These are phyloP conservation scores for Stylonectria norvegica DNA, from an alignment of 2,329 filamentous ascomycete species.

Conservation along the genomic window DNA sequence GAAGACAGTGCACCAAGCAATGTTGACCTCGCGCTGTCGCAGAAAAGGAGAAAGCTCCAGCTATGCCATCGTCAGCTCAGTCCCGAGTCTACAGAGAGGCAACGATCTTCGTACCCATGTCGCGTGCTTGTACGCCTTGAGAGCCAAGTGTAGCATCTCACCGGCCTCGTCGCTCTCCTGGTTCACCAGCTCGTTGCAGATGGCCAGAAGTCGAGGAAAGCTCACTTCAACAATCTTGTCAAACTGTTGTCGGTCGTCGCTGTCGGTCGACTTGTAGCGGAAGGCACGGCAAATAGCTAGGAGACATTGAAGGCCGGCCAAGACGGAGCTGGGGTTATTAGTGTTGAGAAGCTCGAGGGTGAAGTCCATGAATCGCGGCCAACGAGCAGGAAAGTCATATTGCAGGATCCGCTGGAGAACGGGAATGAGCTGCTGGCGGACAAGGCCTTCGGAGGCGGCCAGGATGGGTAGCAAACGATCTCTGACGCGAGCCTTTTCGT, in stretches of 20 bases:
- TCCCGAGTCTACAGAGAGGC: background rate
- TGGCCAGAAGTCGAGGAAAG: slow-evolving; percentile 81
- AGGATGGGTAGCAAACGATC: slow-evolving; percentile 86
- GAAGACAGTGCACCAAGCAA: slow-evolving; percentile 96
- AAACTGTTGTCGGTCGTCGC: slow-evolving; percentile 75
- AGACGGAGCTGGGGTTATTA: slow-evolving; percentile 81
- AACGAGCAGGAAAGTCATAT: slow-evolving; percentile 89
- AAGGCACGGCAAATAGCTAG: slow-evolving; percentile 94
- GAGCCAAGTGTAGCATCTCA: slow-evolving; percentile 90
- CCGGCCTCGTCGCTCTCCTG: slow-evolving; percentile 92
- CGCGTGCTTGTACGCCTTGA: slow-evolving; percentile 98
- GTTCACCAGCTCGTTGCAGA: slow-evolving; percentile 84
- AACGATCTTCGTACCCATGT: slow-evolving; percentile 65
- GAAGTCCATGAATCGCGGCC: slow-evolving; percentile 92
- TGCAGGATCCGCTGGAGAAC: slow-evolving; percentile 94
- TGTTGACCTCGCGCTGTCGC: slow-evolving; percentile 76
- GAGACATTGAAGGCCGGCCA: slow-evolving; percentile 90
- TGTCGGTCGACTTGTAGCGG: slow-evolving; percentile 80
- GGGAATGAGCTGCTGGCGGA: slow-evolving; percentile 90
- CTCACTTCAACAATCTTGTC: slow-evolving; percentile 90
- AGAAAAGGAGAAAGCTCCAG: slow-evolving; percentile 80
- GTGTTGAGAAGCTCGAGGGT: slow-evolving; percentile 85
- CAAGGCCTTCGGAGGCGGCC: slow-evolving; percentile 71
- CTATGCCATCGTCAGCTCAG: slow-evolving; percentile 45
- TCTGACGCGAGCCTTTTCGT: slow-evolving; percentile 83